These are phyloP conservation scores for Lactarius hengduanensis DNA, from an alignment of 768 basidiomycete genomes.

Conservation along the genomic window DNA sequence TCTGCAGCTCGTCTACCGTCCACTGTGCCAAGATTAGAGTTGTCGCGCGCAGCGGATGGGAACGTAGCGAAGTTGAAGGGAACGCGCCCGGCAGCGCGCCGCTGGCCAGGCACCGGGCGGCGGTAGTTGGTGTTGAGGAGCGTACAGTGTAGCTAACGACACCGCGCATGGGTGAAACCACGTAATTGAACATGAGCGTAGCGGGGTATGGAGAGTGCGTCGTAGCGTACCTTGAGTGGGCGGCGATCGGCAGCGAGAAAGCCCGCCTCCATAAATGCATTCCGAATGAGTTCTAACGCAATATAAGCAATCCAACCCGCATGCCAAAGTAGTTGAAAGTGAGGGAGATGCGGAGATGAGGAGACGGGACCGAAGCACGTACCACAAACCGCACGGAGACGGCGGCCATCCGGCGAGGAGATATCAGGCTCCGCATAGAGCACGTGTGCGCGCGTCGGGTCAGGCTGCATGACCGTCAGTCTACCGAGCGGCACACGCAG, in stretches of 20 bases:
- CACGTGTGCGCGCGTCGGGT: slow-evolving; percentile 48
- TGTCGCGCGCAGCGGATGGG: not conserved
- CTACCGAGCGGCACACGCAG: slow-evolving; percentile 45
- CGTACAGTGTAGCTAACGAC: not conserved
- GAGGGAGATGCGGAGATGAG: too few relatives aligned
- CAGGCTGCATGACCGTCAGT: slow-evolving; percentile 51
- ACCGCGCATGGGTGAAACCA: not conserved
- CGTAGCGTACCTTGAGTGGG: slow-evolving; percentile 37
- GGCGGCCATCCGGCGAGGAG: slow-evolving; percentile 35
- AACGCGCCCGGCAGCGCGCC: not conserved
- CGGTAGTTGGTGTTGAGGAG: not conserved
- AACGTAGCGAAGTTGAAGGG: not conserved
- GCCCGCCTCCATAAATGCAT: slow-evolving; percentile 35
- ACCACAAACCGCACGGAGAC: slow-evolving; percentile 38
- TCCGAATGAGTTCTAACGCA: slow-evolving; percentile 34
- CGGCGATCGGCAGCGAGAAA: slow-evolving; percentile 36
- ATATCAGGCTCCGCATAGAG: slow-evolving; percentile 53
- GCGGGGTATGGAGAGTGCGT: not conserved
- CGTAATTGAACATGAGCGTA: not conserved
- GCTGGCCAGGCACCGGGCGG: not conserved
- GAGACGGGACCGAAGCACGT: not conserved
- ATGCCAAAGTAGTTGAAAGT: not conserved
- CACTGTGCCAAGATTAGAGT: slow-evolving; percentile 47
- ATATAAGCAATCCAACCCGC: not conserved
- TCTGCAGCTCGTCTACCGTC: not conserved